Base-by-base conservation (phyloP, 1,284 basidiomycete species). In the Schizopora paradoxa region DNA sequence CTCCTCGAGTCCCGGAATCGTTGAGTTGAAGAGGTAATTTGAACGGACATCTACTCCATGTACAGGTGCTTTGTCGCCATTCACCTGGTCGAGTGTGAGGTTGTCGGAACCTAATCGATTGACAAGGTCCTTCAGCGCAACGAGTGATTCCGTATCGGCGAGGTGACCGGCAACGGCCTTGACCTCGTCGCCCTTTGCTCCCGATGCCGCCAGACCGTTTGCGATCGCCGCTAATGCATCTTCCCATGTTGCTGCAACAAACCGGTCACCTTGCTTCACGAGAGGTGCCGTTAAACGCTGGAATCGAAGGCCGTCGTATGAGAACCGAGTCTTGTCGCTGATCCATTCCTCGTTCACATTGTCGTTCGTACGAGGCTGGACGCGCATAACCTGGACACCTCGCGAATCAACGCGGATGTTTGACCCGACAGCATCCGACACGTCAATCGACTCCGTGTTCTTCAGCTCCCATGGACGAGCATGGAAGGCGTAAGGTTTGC, bases 311-410 rank as follows among this genome's bases (percentile, higher is more conserved):
- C 96, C 96, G 59, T 99, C 96, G 64, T 91, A 88, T 2, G 95
- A 91, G 66, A 91, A 95, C 51, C 96, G 88, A 2, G 95, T 95
- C 79, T 99, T 99, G 78, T 99, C 95, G 66, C 82, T 94, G 67
- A 99, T 96, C 95, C 96, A 99, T 68, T 99, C 96, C 73, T 99
- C 96, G 66, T 99, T 99, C 52, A 99, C 86, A 57, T 97, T 91
- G 66, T 99, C 95, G 66, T 99, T 99, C 48, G 91, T 87, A 58
- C 88, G 82, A 2, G 96, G 96, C 62, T 96, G 91, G 58, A 99
- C 79, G 40, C 95, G 86, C 93, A 99, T 99, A 53, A 99, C 95
- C 64, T 92, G 83, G 7, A 95, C 84, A 46, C 94, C 94, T 33
- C 95, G 82, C 43, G 94, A 96, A 68, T 99, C 95, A 51, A 99